These are phyloP conservation scores for Bombardia bombarda DNA, from an alignment of 495 filamentous ascomycete genomes.

Conservation along the genomic window DNA sequence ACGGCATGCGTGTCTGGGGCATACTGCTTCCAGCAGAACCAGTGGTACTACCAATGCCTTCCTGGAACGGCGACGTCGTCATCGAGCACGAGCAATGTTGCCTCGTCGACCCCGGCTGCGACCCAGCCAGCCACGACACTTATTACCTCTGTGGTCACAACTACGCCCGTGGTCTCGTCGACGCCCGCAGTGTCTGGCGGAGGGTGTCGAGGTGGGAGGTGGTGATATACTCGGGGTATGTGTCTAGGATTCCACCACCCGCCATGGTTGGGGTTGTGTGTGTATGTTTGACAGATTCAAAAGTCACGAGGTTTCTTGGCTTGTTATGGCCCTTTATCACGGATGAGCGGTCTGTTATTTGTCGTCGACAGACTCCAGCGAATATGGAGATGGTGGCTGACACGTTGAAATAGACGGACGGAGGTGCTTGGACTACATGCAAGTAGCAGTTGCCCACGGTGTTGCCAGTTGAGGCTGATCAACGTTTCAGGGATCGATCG, in stretches of 20 bases:
- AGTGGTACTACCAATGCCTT: slow-evolving; percentile 36
- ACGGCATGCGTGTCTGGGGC: slow-evolving; percentile 30
- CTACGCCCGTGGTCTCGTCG: slow-evolving; percentile 1
- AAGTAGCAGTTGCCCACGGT: no score
- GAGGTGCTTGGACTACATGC: no score
- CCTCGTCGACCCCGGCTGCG: not conserved
- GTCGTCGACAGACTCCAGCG: no score
- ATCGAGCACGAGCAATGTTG: not conserved
- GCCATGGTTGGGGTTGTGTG: not conserved
- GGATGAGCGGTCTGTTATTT: no score
- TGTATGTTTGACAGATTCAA: not conserved
- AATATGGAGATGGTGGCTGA: no score
- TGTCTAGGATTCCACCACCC: slow-evolving; percentile 1
- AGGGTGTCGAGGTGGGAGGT: slow-evolving; percentile 20
- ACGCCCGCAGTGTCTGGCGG: slow-evolving; percentile 8
- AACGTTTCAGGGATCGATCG: no score
- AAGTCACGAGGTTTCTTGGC: not conserved
- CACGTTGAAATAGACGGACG: no score
- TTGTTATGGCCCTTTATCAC: no score
- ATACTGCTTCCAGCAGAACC: slow-evolving; percentile 31
- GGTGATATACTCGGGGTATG: slow-evolving; percentile 19
- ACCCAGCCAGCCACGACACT: slow-evolving; percentile 3
- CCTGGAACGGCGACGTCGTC: slow-evolving; percentile 12
- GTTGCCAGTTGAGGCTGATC: no score
- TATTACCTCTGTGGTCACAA: slow-evolving; percentile 2